Evolutionary conservation across 2,329 filamentous ascomycete genomes (phyloP).

Genomic region (Dothideomycetidae sp.): DNA sequence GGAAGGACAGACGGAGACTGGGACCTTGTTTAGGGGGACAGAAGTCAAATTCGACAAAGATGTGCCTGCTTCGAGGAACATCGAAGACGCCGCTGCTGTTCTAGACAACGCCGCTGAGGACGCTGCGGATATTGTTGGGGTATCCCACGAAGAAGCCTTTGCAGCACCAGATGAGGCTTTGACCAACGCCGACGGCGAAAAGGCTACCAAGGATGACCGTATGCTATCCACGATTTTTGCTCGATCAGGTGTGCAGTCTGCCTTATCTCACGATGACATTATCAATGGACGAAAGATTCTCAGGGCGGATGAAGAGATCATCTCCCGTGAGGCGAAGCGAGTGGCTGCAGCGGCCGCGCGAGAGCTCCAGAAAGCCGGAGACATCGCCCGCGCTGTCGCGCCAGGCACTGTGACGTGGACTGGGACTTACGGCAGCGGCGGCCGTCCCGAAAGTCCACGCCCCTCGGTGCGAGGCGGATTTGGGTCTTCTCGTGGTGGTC

Average conservation of each 20-base stretch:
- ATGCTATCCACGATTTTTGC: conserved; percentile 85
- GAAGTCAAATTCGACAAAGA: conserved; percentile 49
- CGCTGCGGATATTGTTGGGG: conserved; percentile 23
- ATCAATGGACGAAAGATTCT: conserved; percentile 56
- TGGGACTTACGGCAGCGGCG: conserved; percentile 64
- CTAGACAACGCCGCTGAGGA: conserved; percentile 1
- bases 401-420: conserved; percentile 91
- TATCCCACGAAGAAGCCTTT: conserved; percentile 32
- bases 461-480: conserved; percentile 27
- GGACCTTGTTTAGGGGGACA: conserved; percentile 73
- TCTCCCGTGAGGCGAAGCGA: conserved; percentile 67
- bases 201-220: conserved; percentile 44
- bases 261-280: conserved; percentile 85
- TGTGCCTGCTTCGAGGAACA: not conserved
- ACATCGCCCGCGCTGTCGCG: conserved; percentile 57
- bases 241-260: conserved; percentile 72
- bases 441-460: conserved; percentile 47
- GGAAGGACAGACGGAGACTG: conserved; percentile 60
- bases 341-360: conserved; percentile 65
- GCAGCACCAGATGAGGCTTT: conserved; percentile 20
- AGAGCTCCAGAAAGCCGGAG: conserved; percentile 57
- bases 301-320: conserved; percentile 60
- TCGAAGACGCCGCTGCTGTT: not conserved
- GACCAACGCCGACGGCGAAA: conserved; percentile 9
- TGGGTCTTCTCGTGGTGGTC: conserved; percentile 24